Conservation (phyloP, 208 protist genomes). For the Leishmania gerbilli region DNA sequence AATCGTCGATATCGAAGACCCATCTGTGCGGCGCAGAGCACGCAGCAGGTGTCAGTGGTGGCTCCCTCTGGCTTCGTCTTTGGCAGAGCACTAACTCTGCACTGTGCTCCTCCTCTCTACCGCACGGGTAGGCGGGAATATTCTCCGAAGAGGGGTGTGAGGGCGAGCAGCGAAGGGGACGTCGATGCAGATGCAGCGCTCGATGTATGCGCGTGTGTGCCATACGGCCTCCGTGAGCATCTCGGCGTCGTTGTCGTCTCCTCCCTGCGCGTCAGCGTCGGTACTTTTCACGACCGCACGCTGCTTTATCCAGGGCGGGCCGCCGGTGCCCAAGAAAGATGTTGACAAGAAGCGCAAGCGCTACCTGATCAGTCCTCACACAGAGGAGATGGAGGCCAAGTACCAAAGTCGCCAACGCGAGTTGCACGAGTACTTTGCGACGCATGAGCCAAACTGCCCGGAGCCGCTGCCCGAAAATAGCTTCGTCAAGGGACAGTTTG, state of each 20-base stretch:
- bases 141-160: not conserved
- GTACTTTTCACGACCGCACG: slow-evolving; percentile 13
- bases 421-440: slow-evolving; percentile 56
- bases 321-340: slow-evolving; percentile 43
- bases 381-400: slow-evolving; percentile 36
- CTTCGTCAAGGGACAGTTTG: slow-evolving; percentile 68
- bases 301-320: slow-evolving; percentile 66
- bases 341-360: slow-evolving; percentile 23
- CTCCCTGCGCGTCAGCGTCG: not conserved
- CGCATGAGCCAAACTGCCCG: slow-evolving; percentile 56
- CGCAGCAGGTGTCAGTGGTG: not conserved
- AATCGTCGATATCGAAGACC: not conserved
- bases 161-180: not conserved
- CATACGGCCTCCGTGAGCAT: not conserved
- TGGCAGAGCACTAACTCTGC: not conserved
- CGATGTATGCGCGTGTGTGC: not conserved
- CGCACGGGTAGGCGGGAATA: not conserved
- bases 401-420: slow-evolving; percentile 42
- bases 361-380: slow-evolving; percentile 22
- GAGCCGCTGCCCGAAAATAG: slow-evolving; percentile 75
- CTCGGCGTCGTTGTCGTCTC: not conserved
- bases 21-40: not conserved
- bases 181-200: not conserved
- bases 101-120: not conserved
- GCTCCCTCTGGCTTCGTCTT: not conserved